A percentile compares a stretch with the other conserved stretches of the same genome.
phyloP scores from a whole-genome alignment of 2,329 filamentous ascomycete species.

The Sporothrix sp. region DNA sequence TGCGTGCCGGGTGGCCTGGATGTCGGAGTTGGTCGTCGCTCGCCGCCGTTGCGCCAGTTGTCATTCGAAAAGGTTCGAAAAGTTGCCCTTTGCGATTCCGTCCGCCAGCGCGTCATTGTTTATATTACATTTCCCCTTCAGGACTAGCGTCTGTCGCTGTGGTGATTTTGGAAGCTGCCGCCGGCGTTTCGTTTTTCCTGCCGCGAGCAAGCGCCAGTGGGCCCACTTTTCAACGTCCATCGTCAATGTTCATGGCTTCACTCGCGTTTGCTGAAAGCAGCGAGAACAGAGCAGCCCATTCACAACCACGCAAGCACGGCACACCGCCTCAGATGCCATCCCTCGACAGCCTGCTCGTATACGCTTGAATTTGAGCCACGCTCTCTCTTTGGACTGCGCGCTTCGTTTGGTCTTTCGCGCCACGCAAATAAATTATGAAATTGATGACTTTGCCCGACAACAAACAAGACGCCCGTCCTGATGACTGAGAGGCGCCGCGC shows the following conservation, averaged over 20 bases:
- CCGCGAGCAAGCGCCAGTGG: not conserved
- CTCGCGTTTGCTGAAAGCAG: no score
- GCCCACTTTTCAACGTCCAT: conserved; percentile 7
- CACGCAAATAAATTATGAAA: conserved; percentile 13
- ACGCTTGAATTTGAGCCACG: no score
- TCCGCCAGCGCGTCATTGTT: conserved; percentile 9
- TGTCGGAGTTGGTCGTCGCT: not conserved
- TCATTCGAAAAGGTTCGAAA: not conserved
- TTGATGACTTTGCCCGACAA: not conserved
- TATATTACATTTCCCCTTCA: conserved; percentile 7
- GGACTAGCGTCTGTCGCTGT: conserved; percentile 15
- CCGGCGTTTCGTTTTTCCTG: conserved; percentile 10
- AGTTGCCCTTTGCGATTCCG: not conserved
- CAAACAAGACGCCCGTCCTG: conserved; percentile 8
- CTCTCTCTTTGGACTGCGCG: no score
- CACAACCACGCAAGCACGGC: no score
- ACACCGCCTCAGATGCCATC: no score
- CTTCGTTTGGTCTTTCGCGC: no score
- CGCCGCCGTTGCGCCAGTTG: not conserved
- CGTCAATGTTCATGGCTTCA: conserved; percentile 7
- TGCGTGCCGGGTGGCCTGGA: not conserved
- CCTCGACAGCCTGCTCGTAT: no score
- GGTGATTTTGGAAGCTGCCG: conserved; percentile 10
- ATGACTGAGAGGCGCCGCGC: conserved; percentile 21
- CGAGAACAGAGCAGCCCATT: not conserved